Base-by-base conservation (phyloP, 2,329 filamentous ascomycete genomes). In the Parafenestella ontariensis region DNA sequence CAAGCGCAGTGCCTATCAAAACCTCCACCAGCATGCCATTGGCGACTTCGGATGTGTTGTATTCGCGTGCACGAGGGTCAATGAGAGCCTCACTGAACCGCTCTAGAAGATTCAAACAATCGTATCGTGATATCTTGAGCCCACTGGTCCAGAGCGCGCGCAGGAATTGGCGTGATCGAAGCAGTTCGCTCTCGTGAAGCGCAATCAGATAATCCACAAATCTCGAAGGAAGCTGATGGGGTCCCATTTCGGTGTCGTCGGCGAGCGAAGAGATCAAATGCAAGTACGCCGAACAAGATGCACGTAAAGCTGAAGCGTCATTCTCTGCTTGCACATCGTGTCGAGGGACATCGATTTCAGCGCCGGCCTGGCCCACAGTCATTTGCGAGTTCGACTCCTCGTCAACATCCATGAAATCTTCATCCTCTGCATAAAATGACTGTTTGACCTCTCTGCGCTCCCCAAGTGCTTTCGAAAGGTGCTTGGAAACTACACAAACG, bases 401-500 rank as follows among this genome's bases (percentile, higher is more conserved):
- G 64, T 92, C 89, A 5, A 92, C 66, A 50, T 91, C 87, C 86
- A 90, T 89, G 5, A 81, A 69, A 60, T 88, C 85, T 9, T 80
- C 75, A 3, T 78, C 68, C 49, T 71, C 69, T 8, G 58, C 59
- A 41, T 71, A 65, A 36, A 72, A 72, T 1, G 74, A 74, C 21
- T 72, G 65, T 23, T 70, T 75, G 11, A 65, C 51, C 3, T 65
- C 64, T 53, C 58, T 67, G 7, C 73, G 66, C 26, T 64, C 54
- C 13, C 53, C 58, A 5, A 78, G 50, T 29, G 70, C 69, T 61
- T 59, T 64, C 49, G 74, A 66, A 54, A 72, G 37, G 52, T 75
- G 57, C 36, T 52, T 56, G 61, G 71, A 47, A 52, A 77, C 34
- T 64, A 74, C 40, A 70, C 65, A 54, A 41, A 80, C 59, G 55